Evolutionary conservation across 2,329 filamentous ascomycete genomes (phyloP).

Genomic region (Xylaria sp.): DNA sequence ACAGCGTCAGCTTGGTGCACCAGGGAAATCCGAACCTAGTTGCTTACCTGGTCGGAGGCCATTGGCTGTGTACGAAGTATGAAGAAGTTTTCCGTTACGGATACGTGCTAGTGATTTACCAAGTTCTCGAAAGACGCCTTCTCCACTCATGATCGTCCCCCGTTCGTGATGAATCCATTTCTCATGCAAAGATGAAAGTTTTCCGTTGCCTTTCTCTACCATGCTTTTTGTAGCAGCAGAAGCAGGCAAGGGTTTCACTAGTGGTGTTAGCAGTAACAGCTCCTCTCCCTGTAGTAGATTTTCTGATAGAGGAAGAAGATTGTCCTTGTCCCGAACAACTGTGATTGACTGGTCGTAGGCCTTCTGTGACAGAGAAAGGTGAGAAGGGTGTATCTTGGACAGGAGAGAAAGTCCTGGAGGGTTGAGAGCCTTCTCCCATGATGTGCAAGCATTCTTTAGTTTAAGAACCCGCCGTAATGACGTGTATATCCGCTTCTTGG

Average conservation of each 20-base stretch:
- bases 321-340: slow-evolving; percentile 88
- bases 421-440: slow-evolving; percentile 91
- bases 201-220: slow-evolving; percentile 62
- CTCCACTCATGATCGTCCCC: slow-evolving; percentile 83
- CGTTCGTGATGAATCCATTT: slow-evolving; percentile 68
- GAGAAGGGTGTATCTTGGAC: slow-evolving; percentile 82
- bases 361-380: slow-evolving; percentile 81
- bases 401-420: slow-evolving; percentile 81
- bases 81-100: slow-evolving; percentile 84
- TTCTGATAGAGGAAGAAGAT: slow-evolving; percentile 82
- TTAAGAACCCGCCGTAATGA: slow-evolving; percentile 81
- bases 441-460: slow-evolving; percentile 86
- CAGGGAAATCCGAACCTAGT: neutral
- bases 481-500: slow-evolving; percentile 79
- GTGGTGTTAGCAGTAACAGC: slow-evolving; percentile 84
- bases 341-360: slow-evolving; percentile 95
- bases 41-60: slow-evolving; percentile 77
- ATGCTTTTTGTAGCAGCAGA: slow-evolving; percentile 82
- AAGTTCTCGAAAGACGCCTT: slow-evolving; percentile 90
- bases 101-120: slow-evolving; percentile 88
- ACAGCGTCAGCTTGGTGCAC: slow-evolving; percentile 31
- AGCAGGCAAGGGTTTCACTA: slow-evolving; percentile 92
- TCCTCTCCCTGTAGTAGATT: slow-evolving; percentile 87
- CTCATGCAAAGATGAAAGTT: slow-evolving; percentile 60
- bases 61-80: slow-evolving; percentile 95